Evolutionary conservation across 768 basidiomycete genomes (phyloP).

Genomic region (Agrocybe chaxingu): DNA sequence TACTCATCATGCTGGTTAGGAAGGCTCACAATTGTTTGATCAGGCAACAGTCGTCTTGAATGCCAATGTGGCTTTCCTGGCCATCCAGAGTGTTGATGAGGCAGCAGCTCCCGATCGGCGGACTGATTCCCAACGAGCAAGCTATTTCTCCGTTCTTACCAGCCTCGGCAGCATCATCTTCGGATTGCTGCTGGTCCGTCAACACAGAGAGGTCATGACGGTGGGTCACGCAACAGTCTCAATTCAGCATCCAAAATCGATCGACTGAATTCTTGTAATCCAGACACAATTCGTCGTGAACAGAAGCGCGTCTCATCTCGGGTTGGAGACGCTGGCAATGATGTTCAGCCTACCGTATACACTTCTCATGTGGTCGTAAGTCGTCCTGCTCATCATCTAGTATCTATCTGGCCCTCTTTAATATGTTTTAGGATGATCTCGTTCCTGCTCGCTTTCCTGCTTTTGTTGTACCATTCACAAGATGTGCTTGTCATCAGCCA

Average conservation of each 20-base stretch:
- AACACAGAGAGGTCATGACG: neutral
- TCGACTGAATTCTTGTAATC: too few species aligned
- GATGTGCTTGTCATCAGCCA: too few species aligned
- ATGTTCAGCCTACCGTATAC: constrained; percentile 6
- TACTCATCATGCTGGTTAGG: too few species aligned
- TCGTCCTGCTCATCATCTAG: neutral
- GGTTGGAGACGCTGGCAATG: constrained; percentile 1
- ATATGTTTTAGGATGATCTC: too few species aligned
- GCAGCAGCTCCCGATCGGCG: neutral
- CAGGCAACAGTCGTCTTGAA: constrained; percentile 2
- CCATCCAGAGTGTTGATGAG: constrained; percentile 3
- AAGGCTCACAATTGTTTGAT: too few species aligned
- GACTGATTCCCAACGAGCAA: neutral
- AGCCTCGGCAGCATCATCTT: constrained; percentile 6
- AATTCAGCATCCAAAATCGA: too few species aligned
- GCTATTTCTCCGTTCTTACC: constrained; percentile 1
- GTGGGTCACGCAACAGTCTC: too few species aligned
- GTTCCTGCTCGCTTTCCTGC: too few species aligned
- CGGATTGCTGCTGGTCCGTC: neutral
- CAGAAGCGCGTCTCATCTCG: neutral
- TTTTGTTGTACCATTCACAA: too few species aligned
- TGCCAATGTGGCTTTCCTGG: constrained; percentile 2
- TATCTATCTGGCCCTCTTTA: too few species aligned
- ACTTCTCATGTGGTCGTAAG: constrained; percentile 5
- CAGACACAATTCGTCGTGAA: neutral